Base-by-base conservation (phyloP, 257 asterid genomes). In the Solanum clarkiae region DNA sequence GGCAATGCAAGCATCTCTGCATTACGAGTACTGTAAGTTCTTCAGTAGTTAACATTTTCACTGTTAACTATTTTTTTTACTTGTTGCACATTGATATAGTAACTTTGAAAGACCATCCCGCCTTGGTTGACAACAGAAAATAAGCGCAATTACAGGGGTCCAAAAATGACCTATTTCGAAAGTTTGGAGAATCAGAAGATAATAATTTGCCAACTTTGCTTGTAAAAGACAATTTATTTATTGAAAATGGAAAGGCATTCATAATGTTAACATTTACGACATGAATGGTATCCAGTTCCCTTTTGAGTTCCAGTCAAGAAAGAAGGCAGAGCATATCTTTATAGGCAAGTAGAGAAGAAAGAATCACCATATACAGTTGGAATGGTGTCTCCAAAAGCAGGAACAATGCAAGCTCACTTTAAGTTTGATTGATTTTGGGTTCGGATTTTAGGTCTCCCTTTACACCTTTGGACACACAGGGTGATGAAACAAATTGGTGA, bases 1-100 rank as follows among this genome's bases (percentile, higher is more conserved):
- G 85, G 98, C 98, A 65, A 6, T 87, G 90, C 94, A 95, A 90
- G 97, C 94, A 55, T 87, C 95, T 40, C 56, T 84, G 70, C 81
- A 86, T 60, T 80, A 82, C 87, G 93, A 95, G 10, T 40, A 86
- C 14, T 91, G 99, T 96, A 89, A 90, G 99, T 90, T 63, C 83
- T 85, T 47, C 82, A 77, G 63, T 26, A 49, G 45, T 24, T 47
- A 5, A 16, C 62, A 18, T 49, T 77, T 51, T 77, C 47, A 51
- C 40, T 14, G 10, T 51, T 77, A 45, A 51, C 22, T 36, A 36
- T 69, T 26, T 49, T 59, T 59, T 59, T 59, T 77, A 51, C 82
- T 4, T 51, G 45, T 51, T 49, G 10, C 63, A 24, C 45, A 51
- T 53, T 51, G 82, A 51, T 24, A 49, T 51, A 51, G 47, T 24